Percentiles rank a stretch among this genome's conserved stretches.
Conservation (phyloP, 306 rosid species). For the Medicago truncatula region DNA sequence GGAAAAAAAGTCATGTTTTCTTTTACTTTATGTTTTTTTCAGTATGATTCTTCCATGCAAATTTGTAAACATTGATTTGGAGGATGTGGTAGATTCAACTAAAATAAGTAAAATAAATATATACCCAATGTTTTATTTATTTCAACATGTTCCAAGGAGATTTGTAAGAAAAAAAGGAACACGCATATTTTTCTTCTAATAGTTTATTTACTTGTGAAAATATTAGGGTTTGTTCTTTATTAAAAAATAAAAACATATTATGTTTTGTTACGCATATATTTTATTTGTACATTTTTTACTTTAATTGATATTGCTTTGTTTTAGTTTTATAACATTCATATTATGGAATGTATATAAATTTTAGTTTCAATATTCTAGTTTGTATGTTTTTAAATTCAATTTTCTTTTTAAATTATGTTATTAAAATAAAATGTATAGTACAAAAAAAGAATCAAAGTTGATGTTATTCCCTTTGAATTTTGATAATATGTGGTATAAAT, state of each 20-base stretch:
- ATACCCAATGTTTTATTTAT: background rate
- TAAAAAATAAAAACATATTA: no score
- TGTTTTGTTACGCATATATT: background rate
- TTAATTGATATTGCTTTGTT: background rate
- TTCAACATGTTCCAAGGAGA: background rate
- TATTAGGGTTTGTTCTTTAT: no score
- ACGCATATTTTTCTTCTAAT: background rate
- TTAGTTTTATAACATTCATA: background rate
- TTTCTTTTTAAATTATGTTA: no score
- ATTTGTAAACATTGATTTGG: background rate
- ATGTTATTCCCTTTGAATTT: background rate
- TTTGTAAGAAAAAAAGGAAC: background rate
- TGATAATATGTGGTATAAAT: background rate
- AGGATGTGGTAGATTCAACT: background rate
- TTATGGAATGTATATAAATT: background rate
- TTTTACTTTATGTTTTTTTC: background rate
- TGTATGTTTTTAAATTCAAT: background rate
- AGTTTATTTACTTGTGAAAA: background rate
- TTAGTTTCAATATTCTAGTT: background rate
- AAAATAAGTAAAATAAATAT: background rate
- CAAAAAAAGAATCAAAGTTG: no score
- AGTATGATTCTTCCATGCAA: background rate
- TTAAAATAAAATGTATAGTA: background rate
- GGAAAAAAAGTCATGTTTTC: background rate
- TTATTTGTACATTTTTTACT: background rate